These are phyloP conservation scores for Wickerhamiella lipophila DNA, from an alignment of 805 yeast genomes.

Conservation along the genomic window DNA sequence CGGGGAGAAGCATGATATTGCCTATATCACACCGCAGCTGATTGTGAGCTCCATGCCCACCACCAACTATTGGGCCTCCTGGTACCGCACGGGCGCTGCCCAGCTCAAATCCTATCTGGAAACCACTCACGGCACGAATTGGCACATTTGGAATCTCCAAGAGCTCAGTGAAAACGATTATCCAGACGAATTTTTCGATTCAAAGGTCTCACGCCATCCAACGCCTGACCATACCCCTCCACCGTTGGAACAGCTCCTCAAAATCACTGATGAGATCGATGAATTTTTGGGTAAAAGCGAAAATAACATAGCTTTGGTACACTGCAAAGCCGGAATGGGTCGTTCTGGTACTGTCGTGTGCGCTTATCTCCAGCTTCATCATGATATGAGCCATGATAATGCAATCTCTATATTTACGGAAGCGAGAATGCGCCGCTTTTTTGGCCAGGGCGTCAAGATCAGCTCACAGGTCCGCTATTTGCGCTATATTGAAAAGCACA, in stretches of 20 bases:
- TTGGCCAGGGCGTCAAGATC: conserved; percentile 61
- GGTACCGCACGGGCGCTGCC: conserved; percentile 41
- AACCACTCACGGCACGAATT: conserved; percentile 37
- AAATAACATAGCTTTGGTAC: conserved; percentile 51
- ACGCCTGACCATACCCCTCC: conserved; percentile 74
- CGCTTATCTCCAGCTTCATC: conserved; percentile 50
- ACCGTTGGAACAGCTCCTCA: conserved; percentile 40
- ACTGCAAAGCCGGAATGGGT: conserved; percentile 89
- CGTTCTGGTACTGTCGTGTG: conserved; percentile 68
- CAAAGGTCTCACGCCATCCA: conserved; percentile 35
- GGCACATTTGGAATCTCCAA: conserved; percentile 67
- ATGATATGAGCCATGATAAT: conserved; percentile 30
- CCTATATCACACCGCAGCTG: conserved; percentile 50
- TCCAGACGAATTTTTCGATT: conserved; percentile 30
- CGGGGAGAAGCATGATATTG: conserved; percentile 40
- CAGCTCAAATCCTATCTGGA: conserved; percentile 41
- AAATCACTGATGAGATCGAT: conserved; percentile 36
- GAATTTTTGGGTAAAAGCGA: conserved; percentile 29
- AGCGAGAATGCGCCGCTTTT: conserved; percentile 43
- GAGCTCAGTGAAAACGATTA: conserved; percentile 38
- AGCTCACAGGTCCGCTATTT: conserved; percentile 56
- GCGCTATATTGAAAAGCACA: conserved; percentile 37
- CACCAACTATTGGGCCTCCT: conserved; percentile 30
- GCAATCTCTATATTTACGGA: conserved; percentile 44
- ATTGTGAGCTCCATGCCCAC: conserved; percentile 73